Evolutionary conservation across 257 asterid species (phyloP), one percentile per base, ranked within the genome.

Genomic region (Petunia axillaris): DNA sequence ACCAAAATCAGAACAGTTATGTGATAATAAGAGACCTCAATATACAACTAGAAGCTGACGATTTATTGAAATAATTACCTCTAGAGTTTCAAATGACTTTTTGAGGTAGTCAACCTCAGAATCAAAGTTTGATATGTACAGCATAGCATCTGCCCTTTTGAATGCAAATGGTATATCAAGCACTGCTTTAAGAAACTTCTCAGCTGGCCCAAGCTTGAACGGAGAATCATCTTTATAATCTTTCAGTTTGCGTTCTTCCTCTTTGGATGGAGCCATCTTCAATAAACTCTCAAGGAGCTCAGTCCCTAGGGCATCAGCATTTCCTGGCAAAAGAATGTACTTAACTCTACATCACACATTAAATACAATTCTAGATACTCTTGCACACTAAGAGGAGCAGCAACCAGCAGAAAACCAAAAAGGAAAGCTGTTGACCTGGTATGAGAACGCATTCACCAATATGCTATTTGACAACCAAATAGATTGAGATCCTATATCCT

Each of bases 231-330:
- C 97, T 84, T 80, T 86, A 85, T 83, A 87, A 60, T 88, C 98
- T 81, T 85, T 90, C 43, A 96, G 89, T 85, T 96, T 96, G 15
- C 92, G 92, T 85, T 96, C 98, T 82, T 94, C 99, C 80, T 94
- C 99, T 88, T 91, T 89, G 5, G 89, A 90, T 9, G 99, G 99
- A 82, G 95, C 97, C 99, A 96, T 96, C 90, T 92, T 94, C 91
- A 94, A 68, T 78, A 96, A 87, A 86, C 92, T 91, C 87, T 96
- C 98, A 1, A 96, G 97, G 83, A 94, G 97, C 63, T 96, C 99
- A 0, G 94, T 83, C 60, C 98, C 97, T 64, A 94, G 95, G 37
- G 85, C 77, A 74, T 92, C 99, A 2, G 85, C 91, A 78, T 90
- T 92, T 83, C 99, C 99, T 96, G 95, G 65, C 79, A 75, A 82